Percentiles rank a stretch among this genome's conserved stretches.
Evolutionary conservation across 2,329 filamentous ascomycete genomes (phyloP).

Genomic region (Trichoderma brevicompactum): DNA sequence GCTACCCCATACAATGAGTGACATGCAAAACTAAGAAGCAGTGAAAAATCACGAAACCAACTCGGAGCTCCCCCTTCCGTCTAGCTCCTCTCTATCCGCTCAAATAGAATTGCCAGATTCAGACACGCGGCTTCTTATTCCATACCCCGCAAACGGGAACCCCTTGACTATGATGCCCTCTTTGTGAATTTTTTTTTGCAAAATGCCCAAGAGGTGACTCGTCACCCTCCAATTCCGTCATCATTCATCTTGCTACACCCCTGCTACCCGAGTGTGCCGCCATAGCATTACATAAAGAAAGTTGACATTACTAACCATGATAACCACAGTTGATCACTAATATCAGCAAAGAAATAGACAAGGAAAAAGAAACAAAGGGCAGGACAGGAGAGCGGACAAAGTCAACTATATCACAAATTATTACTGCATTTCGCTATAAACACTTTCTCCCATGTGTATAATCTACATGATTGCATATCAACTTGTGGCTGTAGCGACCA

Average conservation of each 20-base stretch:
- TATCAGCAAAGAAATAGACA: neutral
- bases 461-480: neutral
- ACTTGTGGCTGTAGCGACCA: neutral
- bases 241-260: too few relatives aligned
- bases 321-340: neutral
- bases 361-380: neutral
- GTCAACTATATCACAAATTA: neutral
- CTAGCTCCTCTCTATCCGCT: neutral
- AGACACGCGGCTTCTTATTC: neutral
- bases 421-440: neutral
- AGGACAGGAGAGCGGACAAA: neutral
- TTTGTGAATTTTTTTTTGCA: too few relatives aligned
- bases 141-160: neutral
- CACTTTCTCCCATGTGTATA: neutral
- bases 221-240: too few relatives aligned
- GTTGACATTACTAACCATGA: neutral
- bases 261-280: too few relatives aligned
- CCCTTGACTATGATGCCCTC: neutral
- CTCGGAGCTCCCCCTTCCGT: neutral
- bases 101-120: constrained; percentile 5
- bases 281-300: too few relatives aligned
- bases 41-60: neutral
- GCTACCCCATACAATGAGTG: too few relatives aligned
- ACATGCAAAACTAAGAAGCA: too few relatives aligned
- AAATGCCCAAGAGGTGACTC: too few relatives aligned